These are phyloP conservation scores for Wickerhamiella azyma DNA, from an alignment of 805 yeast species.

Conservation along the genomic window DNA sequence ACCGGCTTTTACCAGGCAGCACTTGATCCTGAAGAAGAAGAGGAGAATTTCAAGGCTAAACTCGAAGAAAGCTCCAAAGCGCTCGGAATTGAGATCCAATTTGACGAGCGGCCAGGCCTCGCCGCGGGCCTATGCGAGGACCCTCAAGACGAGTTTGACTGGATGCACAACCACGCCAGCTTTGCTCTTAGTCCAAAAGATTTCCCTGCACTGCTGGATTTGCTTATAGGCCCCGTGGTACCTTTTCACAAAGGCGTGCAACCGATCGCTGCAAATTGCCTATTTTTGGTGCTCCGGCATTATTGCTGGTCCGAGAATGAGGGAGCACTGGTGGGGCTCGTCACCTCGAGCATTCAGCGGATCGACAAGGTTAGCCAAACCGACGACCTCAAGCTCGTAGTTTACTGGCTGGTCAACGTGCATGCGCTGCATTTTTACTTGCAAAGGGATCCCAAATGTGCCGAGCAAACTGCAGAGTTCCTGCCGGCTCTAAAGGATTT, in stretches of 20 bases:
- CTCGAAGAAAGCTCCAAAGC: constrained; percentile 18
- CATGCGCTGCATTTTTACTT: constrained; percentile 69
- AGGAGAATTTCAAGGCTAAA: constrained; percentile 13
- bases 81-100: constrained; percentile 11
- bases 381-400: constrained; percentile 30
- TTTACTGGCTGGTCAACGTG: constrained; percentile 80
- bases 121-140: background rate
- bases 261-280: constrained; percentile 31
- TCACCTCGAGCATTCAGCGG: constrained; percentile 24
- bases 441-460: constrained; percentile 42
- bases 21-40: constrained; percentile 16
- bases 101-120: background rate
- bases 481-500: constrained; percentile 13
- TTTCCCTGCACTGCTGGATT: constrained; percentile 28
- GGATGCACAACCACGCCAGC: constrained; percentile 30
- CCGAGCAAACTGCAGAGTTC: constrained; percentile 19
- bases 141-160: constrained; percentile 24
- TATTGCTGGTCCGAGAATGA: constrained; percentile 26
- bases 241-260: constrained; percentile 26
- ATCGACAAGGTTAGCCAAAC: constrained; percentile 24
- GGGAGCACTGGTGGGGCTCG: constrained; percentile 22
- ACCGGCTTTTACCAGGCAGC: constrained; percentile 14
- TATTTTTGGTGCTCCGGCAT: constrained; percentile 29
- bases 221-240: constrained; percentile 27
- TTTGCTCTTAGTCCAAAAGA: constrained; percentile 27